Evolutionary conservation across 2,329 filamentous ascomycete genomes (phyloP), one percentile per base, ranked within the genome.

Genomic region (Botrytis fabae): DNA sequence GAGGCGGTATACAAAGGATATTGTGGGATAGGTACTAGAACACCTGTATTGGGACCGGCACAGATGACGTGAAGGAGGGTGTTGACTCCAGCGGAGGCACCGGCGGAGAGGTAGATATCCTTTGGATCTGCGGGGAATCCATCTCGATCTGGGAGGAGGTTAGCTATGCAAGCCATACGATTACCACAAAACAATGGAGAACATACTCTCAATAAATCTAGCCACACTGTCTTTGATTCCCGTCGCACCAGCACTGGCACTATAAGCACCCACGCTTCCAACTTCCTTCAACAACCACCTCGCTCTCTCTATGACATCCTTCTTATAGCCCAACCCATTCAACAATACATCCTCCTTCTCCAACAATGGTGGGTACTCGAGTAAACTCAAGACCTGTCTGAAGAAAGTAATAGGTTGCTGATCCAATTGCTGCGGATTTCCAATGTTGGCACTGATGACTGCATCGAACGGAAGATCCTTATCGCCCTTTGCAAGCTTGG

Each of bases 351-450:
- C 89, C 82, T 94, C 90, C 79, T 97, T 91, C 80, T 97, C 88
- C 74, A 99, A 87, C 48, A 99, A 86, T 73, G 86, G 82, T 0
- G 96, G 96, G 85, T 98, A 95, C 86, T 99, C 96, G 74, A 98
- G 84, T 75, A 99, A 83, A 84, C 94, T 97, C 80, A 96, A 88
- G 42, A 99, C 96, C 85, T 99, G 95, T 78, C 96, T 91, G 90
- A 99, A 98, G 87, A 98, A 99, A 78, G 96, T 99, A 80, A 99
- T 95, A 80, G 96, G 96, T 87, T 98, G 97, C 88, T 99, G 96
- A 85, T 98, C 96, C 76, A 99, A 90, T 85, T 99, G 96, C 84
- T 99, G 96, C 6, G 96, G 96, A 86, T 99, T 99, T 81, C 96
- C 96, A 81, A 99, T 99, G 85, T 99, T 99, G 84, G 96, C 96